Conservation (phyloP, 192 early-diverging fungal species). For the Coemansia sp. region DNA sequence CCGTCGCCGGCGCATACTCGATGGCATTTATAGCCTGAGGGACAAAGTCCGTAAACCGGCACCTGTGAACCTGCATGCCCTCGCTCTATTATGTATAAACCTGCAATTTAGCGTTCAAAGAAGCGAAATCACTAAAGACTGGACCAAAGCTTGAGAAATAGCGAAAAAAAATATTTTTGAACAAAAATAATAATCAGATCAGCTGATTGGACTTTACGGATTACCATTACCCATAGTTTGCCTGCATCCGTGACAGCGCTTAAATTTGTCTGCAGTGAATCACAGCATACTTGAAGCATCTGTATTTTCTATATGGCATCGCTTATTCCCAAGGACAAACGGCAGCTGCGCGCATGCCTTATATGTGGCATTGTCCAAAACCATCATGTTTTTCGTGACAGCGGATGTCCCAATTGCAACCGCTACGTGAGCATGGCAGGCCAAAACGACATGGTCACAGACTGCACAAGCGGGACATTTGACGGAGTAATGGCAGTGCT, state of each 20-base stretch:
- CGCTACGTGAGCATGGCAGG: slow-evolving; percentile 66
- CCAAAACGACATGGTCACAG: slow-evolving; percentile 59
- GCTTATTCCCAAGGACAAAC: slow-evolving; percentile 61
- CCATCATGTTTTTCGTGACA: slow-evolving; percentile 63
- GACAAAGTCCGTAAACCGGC: slow-evolving; percentile 83
- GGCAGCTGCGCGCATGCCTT: slow-evolving; percentile 75
- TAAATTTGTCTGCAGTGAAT: too few species aligned
- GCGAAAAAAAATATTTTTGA: slow-evolving; percentile 1
- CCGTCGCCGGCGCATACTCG: slow-evolving; percentile 67
- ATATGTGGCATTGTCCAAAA: slow-evolving; percentile 80
- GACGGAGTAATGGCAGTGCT: slow-evolving; percentile 74
- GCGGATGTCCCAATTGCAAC: slow-evolving; percentile 84
- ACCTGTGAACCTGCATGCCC: slow-evolving; percentile 70
- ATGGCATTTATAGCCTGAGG: slow-evolving; percentile 84
- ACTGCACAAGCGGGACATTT: slow-evolving; percentile 76
- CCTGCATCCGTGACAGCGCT: neutral
- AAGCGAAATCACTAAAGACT: neutral
- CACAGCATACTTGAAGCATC: too few species aligned
- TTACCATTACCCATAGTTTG: neutral
- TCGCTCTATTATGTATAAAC: neutral
- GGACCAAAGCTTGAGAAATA: too few species aligned
- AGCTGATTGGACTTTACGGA: neutral
- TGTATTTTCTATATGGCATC: slow-evolving; percentile 25
- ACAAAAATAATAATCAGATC: neutral
- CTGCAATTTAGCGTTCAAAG: neutral